These are phyloP conservation scores for Aspergillus ruber DNA, from an alignment of 2,329 filamentous ascomycete genomes.

Conservation along the genomic window DNA sequence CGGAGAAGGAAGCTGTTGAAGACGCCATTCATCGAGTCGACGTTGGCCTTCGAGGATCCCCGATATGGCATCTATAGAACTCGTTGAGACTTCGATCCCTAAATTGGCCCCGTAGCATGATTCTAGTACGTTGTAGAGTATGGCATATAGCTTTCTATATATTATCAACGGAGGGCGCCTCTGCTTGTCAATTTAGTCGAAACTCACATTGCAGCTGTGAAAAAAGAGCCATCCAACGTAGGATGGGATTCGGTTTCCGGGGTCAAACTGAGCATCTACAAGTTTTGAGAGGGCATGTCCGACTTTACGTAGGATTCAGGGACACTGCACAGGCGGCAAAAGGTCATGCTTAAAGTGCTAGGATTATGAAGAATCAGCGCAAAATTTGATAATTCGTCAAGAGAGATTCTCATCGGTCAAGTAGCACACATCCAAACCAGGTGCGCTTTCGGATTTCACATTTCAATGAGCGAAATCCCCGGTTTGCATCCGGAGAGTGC, in stretches of 20 bases:
- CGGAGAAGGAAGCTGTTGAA: too few species aligned
- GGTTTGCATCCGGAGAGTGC: conserved; percentile 37
- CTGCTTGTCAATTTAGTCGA: background rate
- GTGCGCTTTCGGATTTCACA: conserved; percentile 44
- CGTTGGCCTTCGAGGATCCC: too few species aligned
- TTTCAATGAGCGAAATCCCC: conserved; percentile 25
- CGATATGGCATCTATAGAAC: too few species aligned
- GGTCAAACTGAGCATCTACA: conserved; percentile 1
- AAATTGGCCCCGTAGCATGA: too few species aligned
- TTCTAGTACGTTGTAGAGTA: too few species aligned
- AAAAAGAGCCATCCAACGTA: conserved; percentile 10
- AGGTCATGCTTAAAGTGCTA: conserved; percentile 47
- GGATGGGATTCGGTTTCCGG: conserved; percentile 8
- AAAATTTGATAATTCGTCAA: background rate
- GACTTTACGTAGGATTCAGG: conserved; percentile 40
- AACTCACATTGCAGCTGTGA: conserved; percentile 19
- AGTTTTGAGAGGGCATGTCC: conserved; percentile 24
- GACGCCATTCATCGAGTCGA: too few species aligned
- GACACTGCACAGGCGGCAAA: conserved; percentile 44
- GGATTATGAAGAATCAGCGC: background rate
- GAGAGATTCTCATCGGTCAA: conserved; percentile 35
- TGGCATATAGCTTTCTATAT: too few species aligned
- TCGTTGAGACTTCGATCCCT: too few species aligned
- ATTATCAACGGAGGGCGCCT: too few species aligned
- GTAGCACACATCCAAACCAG: conserved; percentile 46